These are phyloP conservation scores for Psilocybe sp. DNA, from an alignment of 768 basidiomycete genomes.

Conservation along the genomic window DNA sequence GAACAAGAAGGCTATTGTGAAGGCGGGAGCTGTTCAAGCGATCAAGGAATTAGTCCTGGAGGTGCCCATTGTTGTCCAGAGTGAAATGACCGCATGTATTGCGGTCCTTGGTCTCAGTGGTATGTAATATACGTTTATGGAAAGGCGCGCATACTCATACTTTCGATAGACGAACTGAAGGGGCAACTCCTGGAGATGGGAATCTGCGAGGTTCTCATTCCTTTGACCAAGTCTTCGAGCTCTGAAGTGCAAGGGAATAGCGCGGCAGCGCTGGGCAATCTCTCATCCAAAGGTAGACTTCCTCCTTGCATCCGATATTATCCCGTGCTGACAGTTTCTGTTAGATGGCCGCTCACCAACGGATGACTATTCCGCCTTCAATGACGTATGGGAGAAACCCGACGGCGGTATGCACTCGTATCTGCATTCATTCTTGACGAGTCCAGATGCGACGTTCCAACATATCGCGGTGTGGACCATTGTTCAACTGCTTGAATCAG, in stretches of 20 bases:
- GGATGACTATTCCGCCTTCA: conserved; percentile 96
- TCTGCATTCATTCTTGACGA: conserved; percentile 89
- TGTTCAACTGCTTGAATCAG: conserved; percentile 95
- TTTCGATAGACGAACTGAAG: conserved; percentile 85
- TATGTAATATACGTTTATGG: conserved; percentile 33
- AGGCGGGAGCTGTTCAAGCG: conserved; percentile 93
- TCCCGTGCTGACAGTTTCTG: conserved; percentile 1
- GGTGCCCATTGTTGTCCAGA: conserved; percentile 95
- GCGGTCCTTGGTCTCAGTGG: conserved; percentile 95
- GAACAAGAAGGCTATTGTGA: conserved; percentile 97
- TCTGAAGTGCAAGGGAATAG: conserved; percentile 99
- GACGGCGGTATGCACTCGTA: conserved; percentile 97
- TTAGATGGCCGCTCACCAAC: conserved; percentile 70
- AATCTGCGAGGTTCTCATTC: conserved; percentile 95
- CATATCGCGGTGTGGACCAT: conserved; percentile 99
- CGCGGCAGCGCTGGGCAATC: conserved; percentile 94
- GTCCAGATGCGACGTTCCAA: conserved; percentile 95
- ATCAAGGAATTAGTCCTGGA: conserved; percentile 96
- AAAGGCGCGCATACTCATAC: background rate
- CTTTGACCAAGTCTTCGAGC: conserved; percentile 91
- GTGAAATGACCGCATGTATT: conserved; percentile 99
- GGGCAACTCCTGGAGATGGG: conserved; percentile 97
- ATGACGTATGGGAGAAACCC: conserved; percentile 96
- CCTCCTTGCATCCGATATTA: background rate
- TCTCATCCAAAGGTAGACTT: conserved; percentile 87